Base-by-base conservation (phyloP, 148 eudicot species). In the Suaeda aralocaspica region DNA sequence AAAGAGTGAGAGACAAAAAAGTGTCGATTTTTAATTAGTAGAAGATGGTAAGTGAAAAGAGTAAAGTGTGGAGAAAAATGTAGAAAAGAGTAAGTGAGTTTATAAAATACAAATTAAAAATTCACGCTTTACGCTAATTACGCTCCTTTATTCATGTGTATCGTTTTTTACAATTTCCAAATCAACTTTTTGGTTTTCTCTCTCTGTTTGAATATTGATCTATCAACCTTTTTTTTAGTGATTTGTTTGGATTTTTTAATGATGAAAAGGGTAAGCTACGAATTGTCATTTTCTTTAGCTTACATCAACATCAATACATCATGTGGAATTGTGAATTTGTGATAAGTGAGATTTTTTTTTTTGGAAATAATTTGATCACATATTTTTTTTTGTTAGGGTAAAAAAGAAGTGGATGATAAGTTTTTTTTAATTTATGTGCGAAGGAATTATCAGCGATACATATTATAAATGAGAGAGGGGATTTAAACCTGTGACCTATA, bases 221-320 rank as follows among this genome's bases (percentile, higher is more conserved):
- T 36, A 36, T 36, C 41, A 36, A 16, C 30, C 58, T 24, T 21
- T 21, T 28, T 24, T 8, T 53, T 24, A n/a, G n/a, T n/a, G n/a
- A 1, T 16, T 53, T 22, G 29, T 30, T 29, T 31, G 39, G 63
- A 30, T 18, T 18, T 31, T 59, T 31, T 34, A 59, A 19, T 60
- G 11, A 60, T 34, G 15, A 21, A 60, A 26, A 60, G 64, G 64
- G 45, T 9, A 60, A 60, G 45, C 26, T 60, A 60, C 12, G 64
- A 60, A 60, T 60, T 60, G 64, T 59, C 64, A 60, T 33, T 60
- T 59, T 59, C 64, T 1, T 60, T 9, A 9, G 44, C 25, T 29
- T 15, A 60, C 25, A 19, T 33, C 64, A 33, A 13, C 14, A 33
- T 60, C 44, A 19, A 42, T 18, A 13, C 14, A 33, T 60, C 44